Evolutionary conservation across 768 basidiomycete species (phyloP), one percentile per base, ranked within the genome.

Genomic region (Trametes maxima): DNA sequence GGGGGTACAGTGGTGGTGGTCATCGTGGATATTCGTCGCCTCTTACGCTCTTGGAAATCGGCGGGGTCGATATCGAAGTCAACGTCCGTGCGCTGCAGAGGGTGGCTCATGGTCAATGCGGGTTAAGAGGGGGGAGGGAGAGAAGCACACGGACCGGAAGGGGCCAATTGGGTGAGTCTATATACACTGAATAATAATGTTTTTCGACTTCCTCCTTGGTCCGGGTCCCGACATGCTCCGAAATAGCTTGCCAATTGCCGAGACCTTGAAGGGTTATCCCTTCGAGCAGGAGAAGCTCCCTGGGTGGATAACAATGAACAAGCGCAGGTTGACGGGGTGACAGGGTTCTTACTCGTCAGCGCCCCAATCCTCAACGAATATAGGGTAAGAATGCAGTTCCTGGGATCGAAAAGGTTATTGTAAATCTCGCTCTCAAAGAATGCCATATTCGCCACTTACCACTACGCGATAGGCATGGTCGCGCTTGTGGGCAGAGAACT

Each of bases 361-460:
- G 40, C 95, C 96, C 97, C 96, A 98, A 72, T 96, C 94, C 57
- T 89, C 86, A 8, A 88, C 82, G 69, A 97, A 96, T 69, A 99
- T 97, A 2, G 96, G 97, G 74, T 95, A 93, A 8, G 96, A 94
- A 72, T 97, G 94, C 69, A 95, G 83, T 78, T 97, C 95, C 95
- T 95, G 71, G 12, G 53, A 11, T 16, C 36, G 6, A 1, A 21
- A 58, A 35, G 16, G 16, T 42, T 36, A 59, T 40, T 49, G 44
- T 53, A 44, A 22, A 37, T 55, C 40, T 47, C 57, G 22, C 37
- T 37, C 50, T 3, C 8, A 33, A 33, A 54, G 16, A 28, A 3
- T 25, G 42, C 10, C 48, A 35, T 19, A 22, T 22, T 53, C 16
- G 43, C 37, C 35, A 69, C 68, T 64, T 74, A 96, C 95, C 65